phyloP scores from a whole-genome alignment of 306 rosid species.

The Casuarina glauca region DNA sequence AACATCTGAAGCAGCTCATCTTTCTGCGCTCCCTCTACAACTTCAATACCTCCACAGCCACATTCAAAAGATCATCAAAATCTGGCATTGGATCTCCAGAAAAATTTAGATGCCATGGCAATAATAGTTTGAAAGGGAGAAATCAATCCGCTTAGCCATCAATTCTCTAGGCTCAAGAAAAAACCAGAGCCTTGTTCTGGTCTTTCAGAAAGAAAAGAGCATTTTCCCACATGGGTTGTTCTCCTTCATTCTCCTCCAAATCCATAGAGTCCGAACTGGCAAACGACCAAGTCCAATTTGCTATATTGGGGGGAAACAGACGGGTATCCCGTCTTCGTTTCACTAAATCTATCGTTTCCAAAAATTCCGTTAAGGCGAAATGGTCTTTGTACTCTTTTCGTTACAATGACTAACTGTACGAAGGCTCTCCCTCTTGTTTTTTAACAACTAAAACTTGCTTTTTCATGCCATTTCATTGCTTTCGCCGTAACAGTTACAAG shows the following conservation, averaged over 20 bases:
- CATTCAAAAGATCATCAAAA: slow-evolving; percentile 27
- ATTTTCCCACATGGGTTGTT: slow-evolving; percentile 28
- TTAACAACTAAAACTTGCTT: too few relatives aligned
- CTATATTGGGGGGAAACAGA: slow-evolving; percentile 32
- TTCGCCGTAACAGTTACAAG: too few relatives aligned
- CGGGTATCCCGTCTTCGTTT: slow-evolving; percentile 13
- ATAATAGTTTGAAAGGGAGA: neutral
- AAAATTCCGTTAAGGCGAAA: slow-evolving; percentile 20
- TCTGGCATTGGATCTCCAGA: slow-evolving; percentile 29
- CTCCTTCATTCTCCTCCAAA: slow-evolving; percentile 34
- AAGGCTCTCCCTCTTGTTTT: too few relatives aligned
- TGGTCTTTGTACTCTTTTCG: neutral
- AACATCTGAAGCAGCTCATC: slow-evolving; percentile 80
- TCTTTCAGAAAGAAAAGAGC: slow-evolving; percentile 29
- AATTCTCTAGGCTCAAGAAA: slow-evolving; percentile 21
- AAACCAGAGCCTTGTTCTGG: slow-evolving; percentile 49
- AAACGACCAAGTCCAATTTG: slow-evolving; percentile 54
- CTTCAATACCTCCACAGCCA: slow-evolving; percentile 31
- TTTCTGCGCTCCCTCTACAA: slow-evolving; percentile 35
- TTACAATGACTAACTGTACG: too few relatives aligned
- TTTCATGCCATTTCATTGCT: too few relatives aligned
- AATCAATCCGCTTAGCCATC: neutral
- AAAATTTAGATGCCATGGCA: neutral
- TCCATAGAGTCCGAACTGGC: slow-evolving; percentile 39
- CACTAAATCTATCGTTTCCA: slow-evolving; percentile 28